Conservation (phyloP, 805 yeast genomes). For the Pichia manshurica region DNA sequence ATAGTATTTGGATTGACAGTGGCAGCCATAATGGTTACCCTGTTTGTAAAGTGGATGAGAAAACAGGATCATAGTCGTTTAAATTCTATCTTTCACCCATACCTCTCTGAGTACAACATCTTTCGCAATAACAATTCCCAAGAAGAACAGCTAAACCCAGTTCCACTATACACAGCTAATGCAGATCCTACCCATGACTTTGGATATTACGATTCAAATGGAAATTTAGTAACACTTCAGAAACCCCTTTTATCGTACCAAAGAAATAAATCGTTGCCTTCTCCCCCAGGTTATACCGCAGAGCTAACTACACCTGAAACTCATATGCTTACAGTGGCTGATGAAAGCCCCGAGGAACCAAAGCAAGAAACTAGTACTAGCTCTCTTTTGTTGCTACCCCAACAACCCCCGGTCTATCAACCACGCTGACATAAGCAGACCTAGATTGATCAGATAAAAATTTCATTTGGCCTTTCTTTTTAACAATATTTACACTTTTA, state of each 20-base stretch:
- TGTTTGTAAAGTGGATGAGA: neutral
- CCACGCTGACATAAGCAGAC: too few relatives aligned
- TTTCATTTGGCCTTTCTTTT: too few relatives aligned
- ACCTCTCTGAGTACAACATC: neutral
- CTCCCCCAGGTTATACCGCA: too few relatives aligned
- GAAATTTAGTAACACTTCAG: constrained; percentile 32
- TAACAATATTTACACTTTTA: too few relatives aligned
- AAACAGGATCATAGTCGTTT: neutral
- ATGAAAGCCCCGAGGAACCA: too few relatives aligned
- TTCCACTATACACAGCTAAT: neutral
- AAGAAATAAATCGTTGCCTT: neutral
- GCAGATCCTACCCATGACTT: neutral
- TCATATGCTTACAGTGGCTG: too few relatives aligned
- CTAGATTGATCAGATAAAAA: too few relatives aligned
- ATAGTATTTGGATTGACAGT: neutral
- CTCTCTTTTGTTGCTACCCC: too few relatives aligned
- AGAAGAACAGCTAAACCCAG: neutral
- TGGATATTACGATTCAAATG: constrained; percentile 51
- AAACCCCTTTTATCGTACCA: neutral
- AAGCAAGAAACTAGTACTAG: too few relatives aligned
- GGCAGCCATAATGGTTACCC: neutral
- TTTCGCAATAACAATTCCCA: neutral
- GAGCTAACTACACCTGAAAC: too few relatives aligned
- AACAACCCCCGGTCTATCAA: too few relatives aligned
- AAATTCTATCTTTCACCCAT: neutral